Percentiles rank a stretch among this genome's conserved stretches.
Evolutionary conservation across 768 basidiomycete genomes (phyloP).

Genomic region (Boletus sensibilis): DNA sequence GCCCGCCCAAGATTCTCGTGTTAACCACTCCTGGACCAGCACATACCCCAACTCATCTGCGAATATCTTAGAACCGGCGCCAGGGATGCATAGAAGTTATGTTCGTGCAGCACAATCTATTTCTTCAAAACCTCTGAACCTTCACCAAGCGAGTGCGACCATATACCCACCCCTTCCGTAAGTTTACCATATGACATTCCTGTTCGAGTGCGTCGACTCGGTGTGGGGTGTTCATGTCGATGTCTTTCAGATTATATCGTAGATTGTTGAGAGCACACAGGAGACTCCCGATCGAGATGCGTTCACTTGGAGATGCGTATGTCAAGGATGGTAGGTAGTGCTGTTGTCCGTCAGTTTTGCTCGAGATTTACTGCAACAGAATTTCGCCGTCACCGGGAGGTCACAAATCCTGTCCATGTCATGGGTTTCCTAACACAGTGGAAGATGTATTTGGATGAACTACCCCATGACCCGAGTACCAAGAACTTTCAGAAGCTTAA

Average conservation of each 20-base stretch:
- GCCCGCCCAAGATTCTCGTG: not conserved
- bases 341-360: not conserved
- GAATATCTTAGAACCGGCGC: not conserved
- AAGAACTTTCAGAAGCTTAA: slow-evolving; percentile 66
- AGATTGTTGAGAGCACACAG: slow-evolving; percentile 79
- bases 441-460: slow-evolving; percentile 85
- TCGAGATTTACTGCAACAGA: slow-evolving; percentile 46
- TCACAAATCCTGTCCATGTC: slow-evolving; percentile 84
- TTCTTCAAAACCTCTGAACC: slow-evolving; percentile 54
- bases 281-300: slow-evolving; percentile 71
- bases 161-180: slow-evolving; percentile 85
- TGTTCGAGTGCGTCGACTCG: not conserved
- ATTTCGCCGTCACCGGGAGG: slow-evolving; percentile 77
- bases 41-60: not conserved
- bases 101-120: slow-evolving; percentile 40
- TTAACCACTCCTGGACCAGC: not conserved
- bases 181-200: slow-evolving; percentile 25
- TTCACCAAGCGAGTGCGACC: slow-evolving; percentile 61
- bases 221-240: not conserved
- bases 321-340: slow-evolving; percentile 65
- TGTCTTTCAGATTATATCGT: slow-evolving; percentile 65
- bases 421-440: slow-evolving; percentile 96
- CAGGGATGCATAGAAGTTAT: slow-evolving; percentile 20
- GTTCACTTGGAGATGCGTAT: slow-evolving; percentile 81
- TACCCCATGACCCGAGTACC: slow-evolving; percentile 45